Base-by-base conservation (phyloP, 257 asterid species). In the Nicotiana obtusifolia region DNA sequence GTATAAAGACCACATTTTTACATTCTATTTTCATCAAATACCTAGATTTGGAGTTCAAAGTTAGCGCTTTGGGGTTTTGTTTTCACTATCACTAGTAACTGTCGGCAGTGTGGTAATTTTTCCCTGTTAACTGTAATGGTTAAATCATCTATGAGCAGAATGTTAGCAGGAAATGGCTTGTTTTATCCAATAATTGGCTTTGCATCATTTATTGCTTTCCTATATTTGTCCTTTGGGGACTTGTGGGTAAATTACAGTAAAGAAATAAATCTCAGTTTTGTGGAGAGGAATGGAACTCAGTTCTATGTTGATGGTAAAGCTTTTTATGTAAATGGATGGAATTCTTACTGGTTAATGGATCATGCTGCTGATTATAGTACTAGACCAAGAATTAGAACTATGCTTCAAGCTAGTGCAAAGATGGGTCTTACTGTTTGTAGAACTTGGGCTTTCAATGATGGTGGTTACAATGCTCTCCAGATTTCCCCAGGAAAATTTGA, bases 391-490 rank as follows among this genome's bases (percentile, higher is more conserved):
- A 87, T 94, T 83, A 86, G 92, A 86, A 85, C 86, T n/a, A 87
- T 96, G 84, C 87, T 96, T 80, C 95, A 93, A 85, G 86, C 91
- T 65, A 94, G 97, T 82, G 98, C 99, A 11, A 94, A 85, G 84
- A 96, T 96, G 99, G 99, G 99, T 1, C 93, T 96, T 49, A 96
- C 98, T 82, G 98, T 96, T 0, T 96, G 98, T 53, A 90, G 99
- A 87, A 90, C 99, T 82, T 96, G 99, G 99, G 98, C 98, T 78
- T 96, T 96, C 87, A 96, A 89, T 87, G 99, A 96, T 77, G 99
- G 97, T 85, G 97, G 87, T 77, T 94, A 94, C 76, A 96, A 96
- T 85, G 98, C 99, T 75, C 90, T 96, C 17, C 99, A 94, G 81
- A 84, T 93, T 84, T 87, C 98, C 41, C 99, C 99, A 0, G 99